phyloP scores from a whole-genome alignment of 2,329 filamentous ascomycete genomes.

The Penicillium psychrosexuale region DNA sequence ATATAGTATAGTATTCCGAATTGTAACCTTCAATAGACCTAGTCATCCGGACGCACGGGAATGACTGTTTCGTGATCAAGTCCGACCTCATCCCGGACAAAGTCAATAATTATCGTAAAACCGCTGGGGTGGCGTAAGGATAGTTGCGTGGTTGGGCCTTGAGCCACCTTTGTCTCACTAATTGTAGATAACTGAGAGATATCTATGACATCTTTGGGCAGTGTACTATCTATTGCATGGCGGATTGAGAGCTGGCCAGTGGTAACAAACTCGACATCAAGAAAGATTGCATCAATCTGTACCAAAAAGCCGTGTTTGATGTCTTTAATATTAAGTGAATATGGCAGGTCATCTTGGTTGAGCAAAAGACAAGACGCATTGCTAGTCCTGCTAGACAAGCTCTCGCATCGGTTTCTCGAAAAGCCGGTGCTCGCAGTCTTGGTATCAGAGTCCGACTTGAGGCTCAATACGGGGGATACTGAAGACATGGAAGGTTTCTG shows the following conservation, averaged over 20 bases:
- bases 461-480: not conserved
- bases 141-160: not conserved
- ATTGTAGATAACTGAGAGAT: not conserved
- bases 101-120: not conserved
- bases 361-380: not conserved
- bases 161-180: not conserved
- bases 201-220: not conserved
- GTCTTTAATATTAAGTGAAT: not conserved
- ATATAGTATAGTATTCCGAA: not conserved
- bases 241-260: not conserved
- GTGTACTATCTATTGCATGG: not conserved
- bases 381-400: not conserved
- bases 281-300: not conserved
- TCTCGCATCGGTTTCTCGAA: no score
- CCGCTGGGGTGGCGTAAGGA: not conserved
- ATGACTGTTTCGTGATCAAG: not conserved
- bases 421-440: not conserved
- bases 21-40: not conserved
- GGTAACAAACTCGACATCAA: not conserved
- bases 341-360: not conserved
- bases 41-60: not conserved
- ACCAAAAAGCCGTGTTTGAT: not conserved
- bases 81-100: not conserved
- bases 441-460: not conserved
- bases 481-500: not conserved